Percentiles rank a stretch among this genome's conserved stretches.
Conservation (phyloP, 2,329 filamentous ascomycete genomes). For the Claviceps maximensis region DNA sequence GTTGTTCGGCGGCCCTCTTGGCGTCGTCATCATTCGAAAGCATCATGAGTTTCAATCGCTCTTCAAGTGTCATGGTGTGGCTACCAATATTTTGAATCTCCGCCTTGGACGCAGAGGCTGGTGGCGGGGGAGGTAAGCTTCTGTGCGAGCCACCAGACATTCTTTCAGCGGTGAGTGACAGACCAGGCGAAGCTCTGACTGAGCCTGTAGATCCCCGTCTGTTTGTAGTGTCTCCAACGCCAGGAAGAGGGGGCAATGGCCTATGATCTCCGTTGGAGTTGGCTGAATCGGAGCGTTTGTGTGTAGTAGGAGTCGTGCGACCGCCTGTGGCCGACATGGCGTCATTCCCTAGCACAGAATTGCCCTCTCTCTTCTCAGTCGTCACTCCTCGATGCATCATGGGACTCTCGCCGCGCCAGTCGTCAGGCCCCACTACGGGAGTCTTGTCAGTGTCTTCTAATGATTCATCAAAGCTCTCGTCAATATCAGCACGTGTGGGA, state of each 20-base stretch:
- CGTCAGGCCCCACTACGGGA: constrained; percentile 90
- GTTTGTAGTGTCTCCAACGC: constrained; percentile 29
- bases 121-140: constrained; percentile 59
- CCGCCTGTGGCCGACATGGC: constrained; percentile 30
- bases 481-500: constrained; percentile 30
- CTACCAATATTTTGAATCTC: constrained; percentile 68
- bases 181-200: constrained; percentile 44
- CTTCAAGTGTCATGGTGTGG: constrained; percentile 70
- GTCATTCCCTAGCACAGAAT: constrained; percentile 47
- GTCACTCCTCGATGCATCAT: constrained; percentile 15
- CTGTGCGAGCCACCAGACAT: constrained; percentile 53
- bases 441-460: constrained; percentile 95
- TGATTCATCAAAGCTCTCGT: constrained; percentile 92
- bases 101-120: constrained; percentile 53
- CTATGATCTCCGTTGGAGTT: constrained; percentile 71
- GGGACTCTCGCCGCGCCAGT: constrained; percentile 71
- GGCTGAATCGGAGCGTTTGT: constrained; percentile 56
- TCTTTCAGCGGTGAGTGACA: constrained; percentile 60
- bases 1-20: constrained; percentile 49
- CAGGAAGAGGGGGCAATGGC: constrained; percentile 77
- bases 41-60: constrained; percentile 81
- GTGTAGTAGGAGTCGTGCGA: constrained; percentile 29
- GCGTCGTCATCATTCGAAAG: constrained; percentile 51
- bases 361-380: constrained; percentile 44
- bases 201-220: constrained; percentile 30